Conservation (phyloP, 345 rosid genomes). For the Eucalyptus camaldulensis region DNA sequence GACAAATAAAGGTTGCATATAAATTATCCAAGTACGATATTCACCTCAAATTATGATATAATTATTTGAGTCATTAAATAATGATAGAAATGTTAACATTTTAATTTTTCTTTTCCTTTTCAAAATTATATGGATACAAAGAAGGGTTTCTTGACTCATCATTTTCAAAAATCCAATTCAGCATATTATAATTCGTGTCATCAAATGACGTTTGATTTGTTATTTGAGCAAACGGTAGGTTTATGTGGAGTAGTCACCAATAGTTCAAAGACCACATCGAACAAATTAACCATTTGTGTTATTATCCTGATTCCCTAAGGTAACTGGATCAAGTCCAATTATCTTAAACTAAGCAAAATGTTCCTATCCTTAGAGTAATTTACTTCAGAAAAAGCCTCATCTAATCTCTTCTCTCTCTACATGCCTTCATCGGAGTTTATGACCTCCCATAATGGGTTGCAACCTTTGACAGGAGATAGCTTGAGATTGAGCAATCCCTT, state of each 20-base stretch:
- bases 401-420: background rate
- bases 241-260: background rate
- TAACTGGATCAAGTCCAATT: background rate
- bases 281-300: background rate
- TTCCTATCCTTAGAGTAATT: background rate
- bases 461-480: background rate
- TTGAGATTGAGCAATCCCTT: background rate
- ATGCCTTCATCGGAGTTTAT: background rate
- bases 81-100: background rate
- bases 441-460: background rate
- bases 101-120: background rate
- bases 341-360: background rate
- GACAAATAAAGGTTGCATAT: background rate
- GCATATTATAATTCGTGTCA: background rate
- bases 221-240: background rate
- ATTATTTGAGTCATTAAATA: background rate
- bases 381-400: background rate
- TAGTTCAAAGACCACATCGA: rapidly evolving
- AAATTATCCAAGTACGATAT: background rate
- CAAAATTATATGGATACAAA: background rate
- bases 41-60: background rate
- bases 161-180: background rate
- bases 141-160: background rate
- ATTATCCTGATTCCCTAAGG: background rate
- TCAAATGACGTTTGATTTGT: background rate